Conservation (phyloP, 306 rosid genomes). For the Quercus engelmannii region DNA sequence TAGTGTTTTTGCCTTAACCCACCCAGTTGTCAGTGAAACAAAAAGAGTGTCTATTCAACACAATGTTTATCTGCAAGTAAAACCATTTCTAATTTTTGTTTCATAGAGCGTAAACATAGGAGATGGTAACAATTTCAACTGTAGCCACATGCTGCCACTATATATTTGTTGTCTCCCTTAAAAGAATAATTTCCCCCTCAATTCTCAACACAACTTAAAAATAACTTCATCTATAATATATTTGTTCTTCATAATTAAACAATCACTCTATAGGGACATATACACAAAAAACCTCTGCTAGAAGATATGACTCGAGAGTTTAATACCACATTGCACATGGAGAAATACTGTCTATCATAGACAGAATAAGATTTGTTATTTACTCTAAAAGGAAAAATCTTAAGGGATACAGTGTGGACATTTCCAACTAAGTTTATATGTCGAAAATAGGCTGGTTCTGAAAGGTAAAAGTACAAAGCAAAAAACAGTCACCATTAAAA, state of each 20-base stretch:
- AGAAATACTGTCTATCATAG: too few species aligned
- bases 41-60: too few species aligned
- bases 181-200: background rate
- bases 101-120: background rate
- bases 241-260: background rate
- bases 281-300: background rate
- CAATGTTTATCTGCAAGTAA: background rate
- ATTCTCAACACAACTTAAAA: background rate
- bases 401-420: background rate
- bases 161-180: too few species aligned
- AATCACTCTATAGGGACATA: constrained; percentile 8
- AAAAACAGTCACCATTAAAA: constrained; percentile 14
- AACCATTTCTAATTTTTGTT: background rate
- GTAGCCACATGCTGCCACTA: background rate
- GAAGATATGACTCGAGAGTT: background rate
- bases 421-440: background rate
- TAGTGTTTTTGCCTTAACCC: too few species aligned
- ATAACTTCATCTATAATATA: background rate
- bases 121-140: background rate
- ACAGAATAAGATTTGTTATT: background rate
- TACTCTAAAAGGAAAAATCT: background rate
- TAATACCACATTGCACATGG: background rate
- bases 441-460: constrained; percentile 10
- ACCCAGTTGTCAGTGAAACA: too few species aligned
- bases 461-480: background rate